phyloP scores from a whole-genome alignment of 805 yeast genomes.

The Cyberlindnera lachancei region DNA sequence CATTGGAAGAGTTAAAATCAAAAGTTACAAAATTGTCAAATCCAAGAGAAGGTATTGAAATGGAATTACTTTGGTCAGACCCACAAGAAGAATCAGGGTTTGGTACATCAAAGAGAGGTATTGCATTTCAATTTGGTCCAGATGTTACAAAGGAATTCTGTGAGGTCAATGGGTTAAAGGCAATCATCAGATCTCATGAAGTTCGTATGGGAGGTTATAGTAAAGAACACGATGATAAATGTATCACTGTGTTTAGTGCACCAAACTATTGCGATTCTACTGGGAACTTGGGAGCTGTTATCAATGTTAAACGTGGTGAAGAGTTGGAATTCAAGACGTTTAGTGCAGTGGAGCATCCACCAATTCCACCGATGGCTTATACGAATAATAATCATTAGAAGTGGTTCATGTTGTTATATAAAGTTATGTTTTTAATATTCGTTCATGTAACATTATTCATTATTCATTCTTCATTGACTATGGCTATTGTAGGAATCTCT shows the following conservation, averaged over 20 bases:
- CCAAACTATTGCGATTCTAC: slow-evolving; percentile 95
- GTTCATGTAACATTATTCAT: too few species aligned
- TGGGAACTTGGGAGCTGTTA: slow-evolving; percentile 86
- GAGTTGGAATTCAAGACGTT: slow-evolving; percentile 55
- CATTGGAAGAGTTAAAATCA: slow-evolving; percentile 64
- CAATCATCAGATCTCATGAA: slow-evolving; percentile 90
- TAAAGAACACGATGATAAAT: slow-evolving; percentile 75
- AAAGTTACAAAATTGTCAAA: slow-evolving; percentile 79
- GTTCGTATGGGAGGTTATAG: slow-evolving; percentile 90
- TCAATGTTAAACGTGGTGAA: slow-evolving; percentile 35
- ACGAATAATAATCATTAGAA: slow-evolving; percentile 23
- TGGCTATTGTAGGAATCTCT: not conserved
- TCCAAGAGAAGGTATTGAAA: slow-evolving; percentile 83
- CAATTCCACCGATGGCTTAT: slow-evolving; percentile 92
- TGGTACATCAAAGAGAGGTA: slow-evolving; percentile 86
- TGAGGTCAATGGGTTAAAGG: slow-evolving; percentile 59
- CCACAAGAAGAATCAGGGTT: slow-evolving; percentile 79
- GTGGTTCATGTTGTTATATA: not conserved
- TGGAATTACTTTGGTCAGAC: slow-evolving; percentile 97
- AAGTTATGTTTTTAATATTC: too few species aligned
- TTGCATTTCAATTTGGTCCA: slow-evolving; percentile 95
- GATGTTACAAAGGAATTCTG: slow-evolving; percentile 83
- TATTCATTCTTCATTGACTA: not conserved
- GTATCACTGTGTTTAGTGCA: slow-evolving; percentile 94
- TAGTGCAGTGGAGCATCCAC: slow-evolving; percentile 84